Conservation (phyloP, 1,284 basidiomycete species). For the Sanghuangporus sanghuang region DNA sequence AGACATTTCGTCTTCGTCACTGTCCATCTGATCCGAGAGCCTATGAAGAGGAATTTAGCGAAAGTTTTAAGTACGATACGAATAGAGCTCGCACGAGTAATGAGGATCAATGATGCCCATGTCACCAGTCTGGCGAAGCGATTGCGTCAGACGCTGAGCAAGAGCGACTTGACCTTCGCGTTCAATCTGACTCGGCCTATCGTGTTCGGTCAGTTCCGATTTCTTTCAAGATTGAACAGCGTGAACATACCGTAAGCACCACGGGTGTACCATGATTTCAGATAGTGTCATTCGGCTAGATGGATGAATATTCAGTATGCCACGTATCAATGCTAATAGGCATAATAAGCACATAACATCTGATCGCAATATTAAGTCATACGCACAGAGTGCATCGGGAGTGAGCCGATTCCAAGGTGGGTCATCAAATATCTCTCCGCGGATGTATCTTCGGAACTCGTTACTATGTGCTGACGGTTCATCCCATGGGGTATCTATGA, state of each 20-base stretch:
- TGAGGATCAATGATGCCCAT: conserved; percentile 55
- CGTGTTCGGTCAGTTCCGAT: background rate
- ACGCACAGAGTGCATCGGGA: conserved; percentile 55
- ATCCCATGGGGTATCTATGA: conserved; percentile 94
- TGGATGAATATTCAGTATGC: conserved; percentile 75
- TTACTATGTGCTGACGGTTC: conserved; percentile 78
- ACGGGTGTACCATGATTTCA: conserved; percentile 70
- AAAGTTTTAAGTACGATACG: conserved; percentile 12
- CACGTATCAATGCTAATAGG: conserved; percentile 59
- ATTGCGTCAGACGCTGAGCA: conserved; percentile 66
- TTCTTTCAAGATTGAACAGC: background rate
- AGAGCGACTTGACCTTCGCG: conserved; percentile 45
- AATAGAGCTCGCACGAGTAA: conserved; percentile 17
- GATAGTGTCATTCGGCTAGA: conserved; percentile 63
- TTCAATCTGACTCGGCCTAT: conserved; percentile 68
- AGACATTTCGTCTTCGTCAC: conserved; percentile 56
- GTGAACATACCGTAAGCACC: conserved; percentile 63
- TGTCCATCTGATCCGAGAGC: conserved; percentile 28
- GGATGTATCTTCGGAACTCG: conserved; percentile 76
- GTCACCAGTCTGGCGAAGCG: conserved; percentile 63
- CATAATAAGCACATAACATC: background rate
- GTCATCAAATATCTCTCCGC: conserved; percentile 72
- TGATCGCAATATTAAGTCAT: background rate
- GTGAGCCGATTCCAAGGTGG: conserved; percentile 80
- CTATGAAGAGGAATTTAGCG: conserved; percentile 1